phyloP scores from a whole-genome alignment of 2,329 filamentous ascomycete genomes.

The Aspergillus neoniger region DNA sequence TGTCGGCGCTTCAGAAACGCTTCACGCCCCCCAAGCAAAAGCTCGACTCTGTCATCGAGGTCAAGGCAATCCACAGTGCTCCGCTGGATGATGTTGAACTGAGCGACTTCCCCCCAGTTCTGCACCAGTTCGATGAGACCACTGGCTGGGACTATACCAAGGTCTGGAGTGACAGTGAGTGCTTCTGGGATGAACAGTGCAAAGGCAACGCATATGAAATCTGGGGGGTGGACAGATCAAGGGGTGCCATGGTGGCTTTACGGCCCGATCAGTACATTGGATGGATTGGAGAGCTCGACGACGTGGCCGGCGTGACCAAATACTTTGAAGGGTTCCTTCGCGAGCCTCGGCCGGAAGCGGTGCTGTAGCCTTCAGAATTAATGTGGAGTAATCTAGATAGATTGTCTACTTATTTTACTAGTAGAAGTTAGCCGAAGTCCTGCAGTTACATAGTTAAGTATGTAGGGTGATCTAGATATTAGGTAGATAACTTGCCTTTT shows the following conservation, averaged over 20 bases:
- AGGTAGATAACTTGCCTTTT: not conserved
- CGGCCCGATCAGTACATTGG: slow-evolving; percentile 33
- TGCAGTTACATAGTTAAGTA: not conserved
- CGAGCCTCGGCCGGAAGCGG: not conserved
- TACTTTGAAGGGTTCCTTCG: slow-evolving; percentile 28
- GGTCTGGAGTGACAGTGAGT: slow-evolving; percentile 56
- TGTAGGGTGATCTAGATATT: not conserved
- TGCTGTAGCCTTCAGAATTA: not conserved
- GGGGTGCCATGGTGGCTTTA: slow-evolving; percentile 26
- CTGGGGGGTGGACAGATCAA: slow-evolving; percentile 28
- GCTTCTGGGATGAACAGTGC: slow-evolving; percentile 25
- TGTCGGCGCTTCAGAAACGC: slow-evolving; percentile 43
- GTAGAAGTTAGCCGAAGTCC: too few species aligned
- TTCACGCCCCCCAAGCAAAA: slow-evolving; percentile 41
- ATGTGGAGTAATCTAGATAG: too few species aligned
- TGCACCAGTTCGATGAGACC: slow-evolving; percentile 50
- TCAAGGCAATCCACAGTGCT: slow-evolving; percentile 62
- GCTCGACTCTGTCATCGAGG: slow-evolving; percentile 57
- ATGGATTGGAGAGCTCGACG: slow-evolving; percentile 30
- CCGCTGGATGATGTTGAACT: slow-evolving; percentile 53
- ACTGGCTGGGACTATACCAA: slow-evolving; percentile 60
- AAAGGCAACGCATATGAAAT: slow-evolving; percentile 30
- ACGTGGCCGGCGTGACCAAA: slow-evolving; percentile 22
- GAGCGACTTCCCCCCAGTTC: slow-evolving; percentile 52
- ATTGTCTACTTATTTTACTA: too few species aligned